Evolutionary conservation across 2,329 filamentous ascomycete species (phyloP), one percentile per base, ranked within the genome.

Genomic region (Coniosporium tulheliwenetii): DNA sequence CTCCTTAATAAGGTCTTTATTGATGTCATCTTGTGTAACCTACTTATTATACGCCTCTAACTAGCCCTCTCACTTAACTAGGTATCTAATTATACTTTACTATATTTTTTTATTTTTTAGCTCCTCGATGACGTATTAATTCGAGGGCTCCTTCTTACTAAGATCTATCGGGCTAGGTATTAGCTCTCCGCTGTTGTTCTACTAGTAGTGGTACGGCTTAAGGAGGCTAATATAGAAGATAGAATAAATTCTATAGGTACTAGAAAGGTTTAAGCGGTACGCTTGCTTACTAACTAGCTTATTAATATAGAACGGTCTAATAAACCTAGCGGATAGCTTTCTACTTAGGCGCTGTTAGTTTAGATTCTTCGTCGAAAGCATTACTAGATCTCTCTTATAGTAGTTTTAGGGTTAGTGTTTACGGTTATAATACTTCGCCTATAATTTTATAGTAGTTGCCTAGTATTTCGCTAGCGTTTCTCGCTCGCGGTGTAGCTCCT

Each of bases 351-450:
- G 10, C 8, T 12, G 3, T 10, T 12, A 33, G 10, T 33, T 12
- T 4, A 33, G 32, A 8, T 33, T 5, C 8, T 33, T 12, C 3
- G 13, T 33, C 8, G 8, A 33, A 13, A 33, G 3, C 5, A 33
- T 12, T 3, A 33, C 32, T 13, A 12, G 8, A 8, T 33, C 13
- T 13, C 8, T 33, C 10, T 12, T 33, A 33, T 10, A 12, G 8
- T 26, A 26, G 19, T 7, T 36, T 16, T 15, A 45, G 30, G 2
- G 32, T 41, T 41, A 30, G 33, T 35, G 16, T 5, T 35, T 36
- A 43, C 14, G 41, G 26, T 30, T 33, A 38, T 41, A 37, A 7
- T 43, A 30, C 30, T 41, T 30, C 10, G 16, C 39, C 31, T 44
- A 37, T 19, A 30, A 29, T 29, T 41, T 30, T 26, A 26, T 19